Percentiles rank a stretch among this genome's conserved stretches.
phyloP scores from a whole-genome alignment of 139 green algal species.

The Zygnema cylindricum region DNA sequence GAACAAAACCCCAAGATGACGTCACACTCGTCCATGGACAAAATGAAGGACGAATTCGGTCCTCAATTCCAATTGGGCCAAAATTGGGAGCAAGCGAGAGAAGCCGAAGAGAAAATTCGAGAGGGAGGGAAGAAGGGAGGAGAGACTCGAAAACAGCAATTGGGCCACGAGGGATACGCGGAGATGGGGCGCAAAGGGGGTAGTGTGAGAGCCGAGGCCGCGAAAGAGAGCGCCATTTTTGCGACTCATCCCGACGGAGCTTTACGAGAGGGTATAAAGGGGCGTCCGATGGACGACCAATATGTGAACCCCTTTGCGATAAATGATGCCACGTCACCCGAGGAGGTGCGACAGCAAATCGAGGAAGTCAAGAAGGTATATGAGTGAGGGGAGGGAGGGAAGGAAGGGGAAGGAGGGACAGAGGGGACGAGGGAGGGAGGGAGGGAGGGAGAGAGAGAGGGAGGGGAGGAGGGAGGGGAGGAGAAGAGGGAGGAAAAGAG shows the following conservation, averaged over 20 bases:
- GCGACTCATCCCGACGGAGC: conserved; percentile 34
- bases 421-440: no score
- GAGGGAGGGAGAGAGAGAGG: no score
- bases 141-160: conserved; percentile 36
- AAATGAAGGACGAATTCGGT: conserved; percentile 8
- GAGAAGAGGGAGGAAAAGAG: no score
- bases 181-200: conserved; percentile 50
- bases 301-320: background rate
- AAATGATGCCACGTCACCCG: background rate
- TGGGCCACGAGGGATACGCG: conserved; percentile 39
- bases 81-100: conserved; percentile 14
- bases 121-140: conserved; percentile 33
- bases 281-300: background rate
- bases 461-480: no score
- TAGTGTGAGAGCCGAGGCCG: conserved; percentile 6
- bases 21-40: background rate
- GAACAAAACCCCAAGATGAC: no score
- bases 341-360: background rate
- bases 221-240: conserved; percentile 35
- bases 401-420: no score
- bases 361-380: background rate
- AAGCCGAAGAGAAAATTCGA: background rate
- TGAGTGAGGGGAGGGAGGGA: no score
- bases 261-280: background rate
- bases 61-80: conserved; percentile 5